Evolutionary conservation across 768 basidiomycete genomes (phyloP).

Genomic region (Tylopilus sp.): DNA sequence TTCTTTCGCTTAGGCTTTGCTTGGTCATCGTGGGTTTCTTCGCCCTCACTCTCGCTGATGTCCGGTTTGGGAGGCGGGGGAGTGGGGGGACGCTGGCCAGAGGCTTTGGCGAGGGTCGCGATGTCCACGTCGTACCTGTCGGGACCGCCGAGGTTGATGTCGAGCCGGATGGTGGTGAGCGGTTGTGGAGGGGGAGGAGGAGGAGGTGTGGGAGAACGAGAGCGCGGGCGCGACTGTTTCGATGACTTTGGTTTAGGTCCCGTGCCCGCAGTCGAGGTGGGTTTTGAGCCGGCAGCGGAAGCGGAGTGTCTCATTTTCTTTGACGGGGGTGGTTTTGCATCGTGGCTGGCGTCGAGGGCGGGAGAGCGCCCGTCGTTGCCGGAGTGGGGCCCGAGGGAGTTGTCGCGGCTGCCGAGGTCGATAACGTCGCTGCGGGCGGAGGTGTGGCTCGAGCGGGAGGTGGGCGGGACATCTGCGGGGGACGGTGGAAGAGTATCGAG

Average conservation of each 20-base stretch:
- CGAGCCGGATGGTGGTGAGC: conserved; percentile 61
- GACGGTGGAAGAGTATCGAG: conserved; percentile 12
- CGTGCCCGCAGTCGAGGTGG: conserved; percentile 29
- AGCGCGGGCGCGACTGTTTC: conserved; percentile 42
- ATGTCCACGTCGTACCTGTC: conserved; percentile 75
- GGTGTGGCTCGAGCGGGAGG: conserved; percentile 16
- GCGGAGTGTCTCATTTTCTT: conserved; percentile 29
- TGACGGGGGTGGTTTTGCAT: conserved; percentile 27
- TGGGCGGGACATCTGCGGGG: conserved; percentile 2
- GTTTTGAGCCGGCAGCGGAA: conserved; percentile 24
- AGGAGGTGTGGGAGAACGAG: conserved; percentile 48
- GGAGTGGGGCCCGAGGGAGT: conserved; percentile 20
- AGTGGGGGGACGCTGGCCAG: conserved; percentile 62
- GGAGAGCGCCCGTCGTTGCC: conserved; percentile 10
- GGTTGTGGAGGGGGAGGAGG: conserved; percentile 45
- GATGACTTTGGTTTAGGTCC: conserved; percentile 53
- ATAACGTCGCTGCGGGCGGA: conserved; percentile 24
- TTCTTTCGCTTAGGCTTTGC: conserved; percentile 38
- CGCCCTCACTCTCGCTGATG: conserved; percentile 55
- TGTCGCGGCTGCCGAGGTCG: conserved; percentile 30
- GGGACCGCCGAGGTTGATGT: conserved; percentile 69
- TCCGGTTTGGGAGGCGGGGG: conserved; percentile 48
- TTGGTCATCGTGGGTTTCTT: conserved; percentile 38
- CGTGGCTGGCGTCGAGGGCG: conserved; percentile 17
- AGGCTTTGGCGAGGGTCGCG: conserved; percentile 50